Evolutionary conservation across 495 filamentous ascomycete genomes (phyloP).

Genomic region (Penicillium goetzii): DNA sequence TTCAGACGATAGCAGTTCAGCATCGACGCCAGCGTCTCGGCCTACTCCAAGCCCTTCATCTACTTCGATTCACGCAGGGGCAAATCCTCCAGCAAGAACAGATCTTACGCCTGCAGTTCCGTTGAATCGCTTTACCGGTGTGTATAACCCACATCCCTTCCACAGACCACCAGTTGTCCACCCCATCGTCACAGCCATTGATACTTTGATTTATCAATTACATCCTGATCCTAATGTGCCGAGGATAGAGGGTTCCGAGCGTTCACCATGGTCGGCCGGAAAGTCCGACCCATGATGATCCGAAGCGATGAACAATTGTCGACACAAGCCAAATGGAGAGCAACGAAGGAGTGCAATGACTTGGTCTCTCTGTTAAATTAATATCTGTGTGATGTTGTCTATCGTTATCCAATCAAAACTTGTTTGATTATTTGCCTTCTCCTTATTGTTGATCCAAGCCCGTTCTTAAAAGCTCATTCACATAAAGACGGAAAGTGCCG

Average conservation of each 20-base stretch:
- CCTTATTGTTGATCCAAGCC: background rate
- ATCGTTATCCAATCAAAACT: background rate
- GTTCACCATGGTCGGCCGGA: background rate
- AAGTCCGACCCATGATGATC: background rate
- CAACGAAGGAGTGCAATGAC: background rate
- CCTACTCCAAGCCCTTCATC: background rate
- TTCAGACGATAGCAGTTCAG: background rate
- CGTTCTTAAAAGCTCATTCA: background rate
- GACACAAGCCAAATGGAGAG: background rate
- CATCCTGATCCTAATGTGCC: background rate
- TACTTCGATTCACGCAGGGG: background rate
- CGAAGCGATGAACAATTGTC: background rate
- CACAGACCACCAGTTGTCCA: background rate
- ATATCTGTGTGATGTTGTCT: background rate
- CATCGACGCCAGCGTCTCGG: background rate
- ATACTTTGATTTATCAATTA: background rate
- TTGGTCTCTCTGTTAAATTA: background rate
- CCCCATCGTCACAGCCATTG: background rate
- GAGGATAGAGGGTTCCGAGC: background rate
- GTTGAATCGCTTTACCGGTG: background rate
- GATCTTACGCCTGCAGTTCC: background rate
- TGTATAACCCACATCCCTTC: background rate
- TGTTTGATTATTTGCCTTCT: background rate
- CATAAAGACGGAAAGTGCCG: background rate
- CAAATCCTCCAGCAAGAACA: background rate